Evolutionary conservation across 345 rosid genomes (phyloP), one percentile per base, ranked within the genome.

Genomic region (Bruguiera sexangula): DNA sequence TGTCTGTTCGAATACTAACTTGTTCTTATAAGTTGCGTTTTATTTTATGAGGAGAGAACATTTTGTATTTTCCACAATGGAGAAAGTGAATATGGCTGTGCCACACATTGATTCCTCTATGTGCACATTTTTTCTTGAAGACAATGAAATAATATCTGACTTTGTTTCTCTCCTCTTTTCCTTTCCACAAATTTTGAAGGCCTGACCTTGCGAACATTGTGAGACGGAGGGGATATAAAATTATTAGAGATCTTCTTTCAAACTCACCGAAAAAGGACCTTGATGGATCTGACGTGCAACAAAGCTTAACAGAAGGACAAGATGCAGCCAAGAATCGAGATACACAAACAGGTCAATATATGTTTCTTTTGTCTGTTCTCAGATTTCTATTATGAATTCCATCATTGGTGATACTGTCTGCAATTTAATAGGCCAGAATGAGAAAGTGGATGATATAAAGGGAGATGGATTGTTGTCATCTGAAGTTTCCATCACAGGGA

Each of bases 141-240:
- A 15, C 13, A 56, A 56, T 56, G 4, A 56, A 56, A 56, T 21
- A 56, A 8, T 8, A 24, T 56, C 56, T 24, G 46, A 54, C 20
- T 39, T 58, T 21, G 21, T 69, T 51, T 20, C 9, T 32, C 63
- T 67, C 61, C 6, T 56, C 36, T 24, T 7, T 53, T 63, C 37
- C 37, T 34, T 34, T 34, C 37, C 37, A 34, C 9, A 34, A 7
- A 34, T 8, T 34, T 30, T 58, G 32, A 77, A 95, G 99, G 86
- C 86, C 59, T 80, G 96, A 95, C 77, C 93, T 95, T 81, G 97
- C 96, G 31, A 75, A 92, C 76, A 63, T 95, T 78, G 90, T 92
- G 48, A 80, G 97, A 78, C 73, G 99, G 72, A 89, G 99, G 75
- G 99, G 99, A 51, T 88, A 90, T 69, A 95, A 86, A 80, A 67